Conservation (phyloP, 2,329 filamentous ascomycete genomes). For the Dactylellina leptospora region DNA sequence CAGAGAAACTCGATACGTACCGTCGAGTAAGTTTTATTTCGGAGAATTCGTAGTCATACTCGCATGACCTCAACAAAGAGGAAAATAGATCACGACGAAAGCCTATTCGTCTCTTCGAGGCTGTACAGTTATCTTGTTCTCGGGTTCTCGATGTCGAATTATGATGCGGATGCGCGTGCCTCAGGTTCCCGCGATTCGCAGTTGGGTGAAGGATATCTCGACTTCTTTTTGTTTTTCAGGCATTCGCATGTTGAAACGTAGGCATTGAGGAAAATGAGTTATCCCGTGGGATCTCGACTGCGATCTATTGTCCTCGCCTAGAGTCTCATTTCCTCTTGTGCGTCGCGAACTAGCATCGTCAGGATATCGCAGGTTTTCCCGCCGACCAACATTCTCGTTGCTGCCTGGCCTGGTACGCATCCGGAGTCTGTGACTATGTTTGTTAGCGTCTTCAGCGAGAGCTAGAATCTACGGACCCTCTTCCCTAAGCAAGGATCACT, state of each 20-base stretch:
- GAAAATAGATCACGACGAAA: not conserved
- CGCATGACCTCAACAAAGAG: conserved; percentile 20
- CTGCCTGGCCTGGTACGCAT: conserved; percentile 26
- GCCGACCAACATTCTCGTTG: conserved; percentile 4
- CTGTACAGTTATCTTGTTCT: not conserved
- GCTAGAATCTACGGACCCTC: too few species aligned
- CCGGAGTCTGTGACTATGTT: conserved; percentile 15
- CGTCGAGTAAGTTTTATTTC: not conserved
- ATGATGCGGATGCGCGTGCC: not conserved
- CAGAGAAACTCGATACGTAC: not conserved
- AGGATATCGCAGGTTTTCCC: conserved; percentile 8
- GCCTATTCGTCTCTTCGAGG: not conserved
- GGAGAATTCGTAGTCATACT: conserved; percentile 50
- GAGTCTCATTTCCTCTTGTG: conserved; percentile 14
- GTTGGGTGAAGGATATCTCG: too few species aligned
- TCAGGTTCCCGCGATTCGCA: not conserved
- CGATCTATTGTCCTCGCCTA: not conserved
- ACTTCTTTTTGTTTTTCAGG: too few species aligned
- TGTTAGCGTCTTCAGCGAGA: too few species aligned
- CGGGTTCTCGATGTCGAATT: not conserved
- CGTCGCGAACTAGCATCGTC: conserved; percentile 27
- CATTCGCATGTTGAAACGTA: not conserved
- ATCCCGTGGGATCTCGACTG: conserved; percentile 30
- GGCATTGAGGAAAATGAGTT: conserved; percentile 17
- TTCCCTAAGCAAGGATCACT: conserved; percentile 1